Conservation (phyloP, 768 basidiomycete genomes). For the Lyophyllum decastes region DNA sequence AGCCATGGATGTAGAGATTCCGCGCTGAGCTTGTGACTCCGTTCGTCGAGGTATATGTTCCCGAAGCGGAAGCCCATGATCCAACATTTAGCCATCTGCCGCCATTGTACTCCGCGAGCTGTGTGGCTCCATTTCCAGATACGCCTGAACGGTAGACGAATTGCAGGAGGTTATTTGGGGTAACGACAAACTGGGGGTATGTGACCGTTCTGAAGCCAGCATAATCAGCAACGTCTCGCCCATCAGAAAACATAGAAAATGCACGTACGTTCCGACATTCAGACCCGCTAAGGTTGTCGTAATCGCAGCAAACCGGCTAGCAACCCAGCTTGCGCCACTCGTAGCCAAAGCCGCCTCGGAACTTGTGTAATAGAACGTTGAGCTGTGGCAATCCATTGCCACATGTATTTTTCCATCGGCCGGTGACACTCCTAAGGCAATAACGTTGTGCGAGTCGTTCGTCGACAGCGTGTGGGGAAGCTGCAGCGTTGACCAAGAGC, state of each 20-base stretch:
- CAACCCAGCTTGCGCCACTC: slow-evolving; percentile 42
- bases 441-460: slow-evolving; percentile 46
- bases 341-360: slow-evolving; percentile 41
- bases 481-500: slow-evolving; percentile 41
- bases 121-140: slow-evolving; percentile 48
- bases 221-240: neutral
- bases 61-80: slow-evolving; percentile 45
- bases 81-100: slow-evolving; percentile 46
- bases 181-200: slow-evolving; percentile 50
- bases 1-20: slow-evolving; percentile 50
- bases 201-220: slow-evolving; percentile 35
- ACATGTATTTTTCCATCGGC: slow-evolving; percentile 48
- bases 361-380: slow-evolving; percentile 41
- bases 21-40: slow-evolving; percentile 41
- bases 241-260: neutral
- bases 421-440: slow-evolving; percentile 44
- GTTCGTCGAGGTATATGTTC: slow-evolving; percentile 43
- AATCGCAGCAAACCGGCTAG: slow-evolving; percentile 42
- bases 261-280: slow-evolving; percentile 41
- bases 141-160: slow-evolving; percentile 50
- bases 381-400: slow-evolving; percentile 48
- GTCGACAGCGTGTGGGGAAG: slow-evolving; percentile 42
- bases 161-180: slow-evolving; percentile 46
- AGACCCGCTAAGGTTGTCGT: slow-evolving; percentile 40
- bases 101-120: slow-evolving; percentile 44